Base-by-base conservation (phyloP, 2,329 filamentous ascomycete genomes). In the Huntiella omanensis region DNA sequence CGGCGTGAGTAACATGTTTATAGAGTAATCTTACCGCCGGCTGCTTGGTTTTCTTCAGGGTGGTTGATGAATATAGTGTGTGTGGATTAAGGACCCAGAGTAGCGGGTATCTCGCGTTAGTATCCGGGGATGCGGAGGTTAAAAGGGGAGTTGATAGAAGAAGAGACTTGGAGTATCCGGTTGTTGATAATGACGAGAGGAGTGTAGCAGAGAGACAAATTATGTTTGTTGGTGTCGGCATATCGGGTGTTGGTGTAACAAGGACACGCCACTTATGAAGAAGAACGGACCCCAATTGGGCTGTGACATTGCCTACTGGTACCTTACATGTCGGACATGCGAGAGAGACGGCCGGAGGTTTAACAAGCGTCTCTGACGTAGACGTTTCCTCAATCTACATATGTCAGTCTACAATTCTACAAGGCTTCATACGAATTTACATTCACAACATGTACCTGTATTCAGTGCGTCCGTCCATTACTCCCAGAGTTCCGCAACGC, bases 201-300 rank as follows among this genome's bases (percentile, higher is more conserved):
- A 77, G 59, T 45, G 67, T 69, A 1, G 69, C 66, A 3, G 69
- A 65, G 2, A 76, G 61, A 49, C 71, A 76, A 43, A 73, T 65
- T 0, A 62, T 54, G 32, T 67, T 61, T 37, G 54, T 65, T 4
- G 67, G 70, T 4, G 50, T 52, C 17, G 46, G 46, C 35, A 51
- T 49, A 19, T 52, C 38, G 3, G 48, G 51, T 36, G 51, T 22
- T 12, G 58, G 61, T 49, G 61, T 54, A 50, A 68, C 65, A n/a
- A 56, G 55, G 34, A 75, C 57, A 51, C 68, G 64, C 73, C 73
- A 76, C 59, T 77, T 76, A 57, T 72, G 73, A 28, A 77, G 54
- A 1, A 65, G 66, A 34, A 69, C 58, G 1, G 70, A 70, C 0
- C 57, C 56, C 15, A 62, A 61, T 12, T 64, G 56, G n/a, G 62